Base-by-base conservation (phyloP, 495 filamentous ascomycete species). In the Tuber borchii region DNA sequence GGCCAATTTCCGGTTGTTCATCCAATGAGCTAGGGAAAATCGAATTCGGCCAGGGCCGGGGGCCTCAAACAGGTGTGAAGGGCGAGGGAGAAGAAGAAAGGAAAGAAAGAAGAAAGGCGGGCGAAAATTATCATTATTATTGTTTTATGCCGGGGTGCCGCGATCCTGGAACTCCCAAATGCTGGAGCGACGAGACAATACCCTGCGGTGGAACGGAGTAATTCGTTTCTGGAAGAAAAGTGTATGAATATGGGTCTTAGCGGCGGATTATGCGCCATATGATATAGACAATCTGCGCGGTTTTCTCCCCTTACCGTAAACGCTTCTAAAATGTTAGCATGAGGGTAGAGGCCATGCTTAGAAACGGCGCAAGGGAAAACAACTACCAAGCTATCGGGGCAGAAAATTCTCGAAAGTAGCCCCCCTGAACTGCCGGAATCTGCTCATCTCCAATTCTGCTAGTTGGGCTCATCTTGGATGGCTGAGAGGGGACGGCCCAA, bases 191-290 rank as follows among this genome's bases (percentile, higher is more conserved):
- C 56, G 34, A 65, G 56, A 34, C 26, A 65, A 65, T 65, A 34
- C 56, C 56, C 56, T 65, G 56, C 56, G 31, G 34, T 34, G 17
- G 56, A 65, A 65, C 56, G 56, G 26, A 65, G 56, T 19, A 65
- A 65, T 65, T 65, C 26, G 56, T 65, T 65, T 65, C 56, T 65
- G 56, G 56, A 65, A 65, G 56, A 40, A 61, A 61, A 17, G 26
- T 61, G 51, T 31, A 51, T 31, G 51, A 61, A 61, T 56, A 56
- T 31, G 56, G 56, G 56, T 17, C 56, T 34, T 65, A 65, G 56
- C 56, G 56, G 56, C 17, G 56, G 56, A 17, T 65, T 65, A 31
- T 61, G 0, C 56, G 56, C 56, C 56, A 65, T 65, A 65, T n/a
- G 10, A 56, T 10, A 56, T 10, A 48, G 26, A 65, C 12, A 34